These are phyloP conservation scores for Phycomyces nitens DNA, from an alignment of 192 early-diverging fungal species.

Conservation along the genomic window DNA sequence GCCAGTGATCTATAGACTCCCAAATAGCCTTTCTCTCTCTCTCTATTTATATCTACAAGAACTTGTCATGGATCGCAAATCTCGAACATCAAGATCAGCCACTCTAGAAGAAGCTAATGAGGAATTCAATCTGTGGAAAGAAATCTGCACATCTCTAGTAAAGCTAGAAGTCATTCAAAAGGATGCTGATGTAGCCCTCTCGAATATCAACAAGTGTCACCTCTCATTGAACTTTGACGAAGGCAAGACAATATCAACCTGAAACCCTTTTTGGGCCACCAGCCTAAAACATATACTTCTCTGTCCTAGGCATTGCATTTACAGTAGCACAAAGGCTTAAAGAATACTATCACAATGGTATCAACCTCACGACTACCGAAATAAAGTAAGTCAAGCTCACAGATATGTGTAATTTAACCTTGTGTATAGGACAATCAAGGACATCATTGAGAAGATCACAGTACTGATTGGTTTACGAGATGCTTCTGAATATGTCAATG, in stretches of 20 bases:
- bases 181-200: conserved; percentile 23
- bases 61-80: conserved; percentile 33
- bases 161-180: conserved; percentile 35
- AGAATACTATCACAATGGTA: conserved; percentile 10
- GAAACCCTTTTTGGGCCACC: not conserved
- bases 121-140: conserved; percentile 34
- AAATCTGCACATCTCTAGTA: conserved; percentile 33
- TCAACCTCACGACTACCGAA: not conserved
- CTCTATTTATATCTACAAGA: no score
- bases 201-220: conserved; percentile 32
- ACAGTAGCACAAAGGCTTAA: conserved; percentile 1
- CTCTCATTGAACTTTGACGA: conserved; percentile 17
- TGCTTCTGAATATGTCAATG: conserved; percentile 18
- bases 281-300: not conserved
- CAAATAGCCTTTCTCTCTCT: no score
- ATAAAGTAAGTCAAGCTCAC: not conserved
- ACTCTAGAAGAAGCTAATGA: conserved; percentile 34
- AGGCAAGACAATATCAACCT: conserved; percentile 9
- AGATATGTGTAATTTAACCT: not conserved
- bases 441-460: conserved; percentile 34
- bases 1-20: no score
- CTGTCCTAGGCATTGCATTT: conserved; percentile 6
- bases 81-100: conserved; percentile 33
- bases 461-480: conserved; percentile 16
- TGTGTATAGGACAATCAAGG: conserved; percentile 8